Evolutionary conservation across 805 yeast species (phyloP), one percentile per base, ranked within the genome.

Genomic region (Yamadazyma phyllophila): DNA sequence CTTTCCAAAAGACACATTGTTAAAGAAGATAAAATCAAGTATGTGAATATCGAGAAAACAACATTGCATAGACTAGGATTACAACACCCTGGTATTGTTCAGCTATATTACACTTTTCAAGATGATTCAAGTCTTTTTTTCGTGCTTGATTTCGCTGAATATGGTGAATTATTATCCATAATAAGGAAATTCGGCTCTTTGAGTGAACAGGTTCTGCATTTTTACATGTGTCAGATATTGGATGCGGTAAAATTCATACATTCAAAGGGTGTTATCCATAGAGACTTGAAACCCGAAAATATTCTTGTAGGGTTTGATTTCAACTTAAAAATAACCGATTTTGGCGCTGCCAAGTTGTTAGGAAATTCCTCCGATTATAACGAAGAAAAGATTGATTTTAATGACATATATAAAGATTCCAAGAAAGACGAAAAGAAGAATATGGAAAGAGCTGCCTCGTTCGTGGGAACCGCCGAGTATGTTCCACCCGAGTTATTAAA

Each of bases 261-360:
- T 61, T 78, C 80, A 46, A 85, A 82, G 54, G 97, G 96, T 0
- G 88, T 92, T 9, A 86, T 94, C 14, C 99, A 92, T 62, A 75
- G 99, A 50, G 99, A 94, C 66, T 69, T 94, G 57, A 92, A 92
- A 63, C 99, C 99, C 0, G 99, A 92, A 58, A 92, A 92, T 60
- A 86, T 92, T 40, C 64, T 92, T 54, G 77, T 94, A 39, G 92
- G 87, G 58, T 81, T 81, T 49, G 94, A 88, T 45, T 88, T 91
- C 79, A 83, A 88, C 57, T 68, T 94, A 48, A 89, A 91, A 78
- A 83, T 94, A 46, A 94, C 98, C 1, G 99, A 94, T 66, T 94
- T 94, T 65, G 99, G 99, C 9, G 96, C 98, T n/a, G 99, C 98
- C 1, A 89, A 88, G 61, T 70, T 88, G 4, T 67, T 88, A 12